These are phyloP conservation scores for Amphicarpaea edgeworthii DNA, from an alignment of 306 rosid genomes.

Conservation along the genomic window DNA sequence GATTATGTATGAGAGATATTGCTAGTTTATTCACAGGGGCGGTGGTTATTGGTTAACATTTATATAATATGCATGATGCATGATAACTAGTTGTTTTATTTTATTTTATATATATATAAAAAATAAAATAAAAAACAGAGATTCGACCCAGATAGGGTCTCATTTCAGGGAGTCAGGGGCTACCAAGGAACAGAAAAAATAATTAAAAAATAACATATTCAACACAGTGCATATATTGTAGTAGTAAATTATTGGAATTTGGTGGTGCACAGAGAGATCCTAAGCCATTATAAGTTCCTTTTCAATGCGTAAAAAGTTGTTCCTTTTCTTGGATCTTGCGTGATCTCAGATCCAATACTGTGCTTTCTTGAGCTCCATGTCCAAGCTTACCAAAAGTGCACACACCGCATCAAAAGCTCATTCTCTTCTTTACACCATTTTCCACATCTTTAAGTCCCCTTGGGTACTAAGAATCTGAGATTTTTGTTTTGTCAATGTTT, in stretches of 20 bases:
- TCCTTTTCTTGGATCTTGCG: conserved; percentile 49
- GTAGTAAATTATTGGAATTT: conserved; percentile 5
- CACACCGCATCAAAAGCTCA: conserved; percentile 27
- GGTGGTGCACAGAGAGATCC: conserved; percentile 29
- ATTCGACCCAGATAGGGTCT: conserved; percentile 34
- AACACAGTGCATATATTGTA: too few species aligned
- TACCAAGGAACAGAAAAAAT: conserved; percentile 1
- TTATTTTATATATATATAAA: too few species aligned
- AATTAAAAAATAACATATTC: too few species aligned
- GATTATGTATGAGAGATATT: conserved; percentile 42
- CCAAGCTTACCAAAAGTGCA: conserved; percentile 45
- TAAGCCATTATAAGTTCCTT: conserved; percentile 7
- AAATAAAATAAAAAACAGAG: background rate
- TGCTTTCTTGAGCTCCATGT: conserved; percentile 48
- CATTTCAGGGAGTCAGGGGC: conserved; percentile 7
- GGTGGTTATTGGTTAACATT: conserved; percentile 48
- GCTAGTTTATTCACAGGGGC: conserved; percentile 45
- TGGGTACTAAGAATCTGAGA: conserved; percentile 38
- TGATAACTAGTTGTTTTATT: too few species aligned
- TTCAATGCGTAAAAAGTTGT: conserved; percentile 48
- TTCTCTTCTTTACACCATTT: conserved; percentile 21
- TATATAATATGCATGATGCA: background rate
- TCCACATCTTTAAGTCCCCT: conserved; percentile 21
- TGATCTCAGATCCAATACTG: conserved; percentile 36
- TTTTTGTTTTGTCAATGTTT: conserved; percentile 53